Conservation (phyloP, 1,284 basidiomycete species). For the Papiliotrema flavescens region DNA sequence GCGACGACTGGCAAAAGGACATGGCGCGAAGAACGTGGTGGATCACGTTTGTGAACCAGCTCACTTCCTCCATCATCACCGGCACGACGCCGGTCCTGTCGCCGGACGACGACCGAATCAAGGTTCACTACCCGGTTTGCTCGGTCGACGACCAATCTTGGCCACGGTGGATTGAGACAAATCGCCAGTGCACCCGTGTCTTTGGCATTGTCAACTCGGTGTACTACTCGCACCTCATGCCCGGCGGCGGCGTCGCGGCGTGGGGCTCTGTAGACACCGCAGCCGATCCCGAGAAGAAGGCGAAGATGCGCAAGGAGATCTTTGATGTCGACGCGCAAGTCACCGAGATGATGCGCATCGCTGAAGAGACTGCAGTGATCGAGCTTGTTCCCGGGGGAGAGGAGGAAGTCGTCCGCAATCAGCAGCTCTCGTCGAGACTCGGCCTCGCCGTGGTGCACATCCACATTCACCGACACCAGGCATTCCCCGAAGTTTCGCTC, state of each 20-base stretch:
- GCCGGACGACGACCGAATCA: constrained; percentile 42
- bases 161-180: constrained; percentile 43
- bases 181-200: constrained; percentile 35
- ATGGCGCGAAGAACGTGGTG: constrained; percentile 49
- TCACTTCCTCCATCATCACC: constrained; percentile 29
- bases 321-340: constrained; percentile 39
- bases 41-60: constrained; percentile 41
- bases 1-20: constrained; percentile 42
- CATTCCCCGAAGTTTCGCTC: constrained; percentile 48
- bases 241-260: not conserved
- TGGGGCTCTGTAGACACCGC: constrained; percentile 7
- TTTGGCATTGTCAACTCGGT: constrained; percentile 39
- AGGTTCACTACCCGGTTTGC: constrained; percentile 44
- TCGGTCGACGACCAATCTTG: constrained; percentile 40
- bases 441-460: constrained; percentile 47
- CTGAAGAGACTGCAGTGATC: constrained; percentile 38
- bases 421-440: constrained; percentile 41
- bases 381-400: constrained; percentile 48
- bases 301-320: constrained; percentile 4
- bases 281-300: not conserved
- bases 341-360: constrained; percentile 40
- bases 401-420: constrained; percentile 48
- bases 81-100: constrained; percentile 33
- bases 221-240: constrained; percentile 19
- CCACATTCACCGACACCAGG: constrained; percentile 46